These are phyloP conservation scores for Xylaria sp. DNA, from an alignment of 2,329 filamentous ascomycete species.

Conservation along the genomic window DNA sequence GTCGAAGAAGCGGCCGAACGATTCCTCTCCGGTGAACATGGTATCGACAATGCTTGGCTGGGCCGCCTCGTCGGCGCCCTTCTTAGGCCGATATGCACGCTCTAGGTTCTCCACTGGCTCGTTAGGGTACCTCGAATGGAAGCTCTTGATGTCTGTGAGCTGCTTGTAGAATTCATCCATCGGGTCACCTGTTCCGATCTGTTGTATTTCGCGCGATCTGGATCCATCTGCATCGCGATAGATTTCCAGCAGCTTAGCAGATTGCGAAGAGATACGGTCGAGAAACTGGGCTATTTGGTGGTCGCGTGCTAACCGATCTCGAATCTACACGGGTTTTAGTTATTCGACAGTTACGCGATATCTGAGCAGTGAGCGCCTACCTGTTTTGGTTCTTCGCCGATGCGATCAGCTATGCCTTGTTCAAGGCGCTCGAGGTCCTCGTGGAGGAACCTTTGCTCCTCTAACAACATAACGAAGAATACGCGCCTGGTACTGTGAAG, in stretches of 20 bases:
- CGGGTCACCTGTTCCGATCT: slow-evolving; percentile 82
- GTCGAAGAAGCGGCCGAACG: slow-evolving; percentile 91
- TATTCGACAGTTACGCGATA: slow-evolving; percentile 28
- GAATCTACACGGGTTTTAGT: slow-evolving; percentile 63
- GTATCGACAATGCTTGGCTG: slow-evolving; percentile 76
- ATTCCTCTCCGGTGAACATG: slow-evolving; percentile 96
- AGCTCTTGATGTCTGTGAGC: slow-evolving; percentile 78
- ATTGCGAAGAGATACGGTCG: slow-evolving; percentile 86
- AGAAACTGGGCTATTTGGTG: slow-evolving; percentile 91
- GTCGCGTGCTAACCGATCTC: slow-evolving; percentile 86
- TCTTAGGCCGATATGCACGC: slow-evolving; percentile 79
- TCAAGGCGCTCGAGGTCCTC: slow-evolving; percentile 97
- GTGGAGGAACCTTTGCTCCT: slow-evolving; percentile 92
- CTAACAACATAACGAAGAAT: slow-evolving; percentile 71
- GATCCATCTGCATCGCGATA: slow-evolving; percentile 80
- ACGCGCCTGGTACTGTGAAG: neutral
- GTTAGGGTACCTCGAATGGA: slow-evolving; percentile 90
- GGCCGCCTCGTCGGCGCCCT: slow-evolving; percentile 65
- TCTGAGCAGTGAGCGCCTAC: slow-evolving; percentile 55
- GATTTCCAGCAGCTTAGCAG: slow-evolving; percentile 77
- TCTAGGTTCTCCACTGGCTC: slow-evolving; percentile 96
- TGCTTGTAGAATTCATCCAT: slow-evolving; percentile 93
- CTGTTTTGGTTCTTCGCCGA: slow-evolving; percentile 86
- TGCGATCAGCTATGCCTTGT: slow-evolving; percentile 88
- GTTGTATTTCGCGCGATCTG: slow-evolving; percentile 79